Percentiles rank a stretch among this genome's conserved stretches.
Conservation (phyloP, 345 rosid species). For the Syzygium aqueum region DNA sequence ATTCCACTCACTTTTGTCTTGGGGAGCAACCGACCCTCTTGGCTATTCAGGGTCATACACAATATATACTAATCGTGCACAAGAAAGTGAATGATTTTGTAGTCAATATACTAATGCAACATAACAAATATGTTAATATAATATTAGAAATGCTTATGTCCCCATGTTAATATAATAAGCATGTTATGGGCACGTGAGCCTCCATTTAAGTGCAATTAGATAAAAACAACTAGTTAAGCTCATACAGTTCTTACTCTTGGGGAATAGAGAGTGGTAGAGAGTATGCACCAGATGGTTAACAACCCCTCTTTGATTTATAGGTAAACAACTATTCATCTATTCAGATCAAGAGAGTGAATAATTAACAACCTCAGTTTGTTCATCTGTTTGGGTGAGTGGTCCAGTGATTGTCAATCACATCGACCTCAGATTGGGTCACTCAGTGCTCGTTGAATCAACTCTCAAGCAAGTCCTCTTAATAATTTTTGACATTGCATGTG, state of each 20-base stretch:
- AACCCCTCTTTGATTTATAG: not conserved
- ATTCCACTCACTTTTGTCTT: constrained; percentile 46
- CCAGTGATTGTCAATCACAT: not conserved
- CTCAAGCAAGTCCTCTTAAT: not conserved
- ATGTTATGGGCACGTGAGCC: not conserved
- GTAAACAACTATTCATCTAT: not conserved
- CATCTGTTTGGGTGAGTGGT: not conserved
- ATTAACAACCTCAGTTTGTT: not conserved
- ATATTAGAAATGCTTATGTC: not conserved
- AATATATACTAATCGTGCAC: not conserved
- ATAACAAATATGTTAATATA: not conserved
- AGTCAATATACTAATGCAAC: not conserved
- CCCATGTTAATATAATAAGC: not conserved
- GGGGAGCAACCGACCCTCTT: constrained; percentile 64
- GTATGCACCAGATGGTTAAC: not conserved
- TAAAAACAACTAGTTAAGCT: not conserved
- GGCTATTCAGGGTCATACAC: not conserved
- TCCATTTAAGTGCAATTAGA: not conserved
- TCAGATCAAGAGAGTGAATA: not conserved
- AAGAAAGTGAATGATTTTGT: not conserved
- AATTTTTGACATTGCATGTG: not conserved
- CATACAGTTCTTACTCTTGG: not conserved
- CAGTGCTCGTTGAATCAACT: not conserved
- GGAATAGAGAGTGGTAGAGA: not conserved
- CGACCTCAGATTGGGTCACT: not conserved